Percentiles rank a stretch among this genome's conserved stretches.
These are phyloP conservation scores for Alternaria atra DNA, from an alignment of 2,329 filamentous ascomycete species.

Conservation along the genomic window DNA sequence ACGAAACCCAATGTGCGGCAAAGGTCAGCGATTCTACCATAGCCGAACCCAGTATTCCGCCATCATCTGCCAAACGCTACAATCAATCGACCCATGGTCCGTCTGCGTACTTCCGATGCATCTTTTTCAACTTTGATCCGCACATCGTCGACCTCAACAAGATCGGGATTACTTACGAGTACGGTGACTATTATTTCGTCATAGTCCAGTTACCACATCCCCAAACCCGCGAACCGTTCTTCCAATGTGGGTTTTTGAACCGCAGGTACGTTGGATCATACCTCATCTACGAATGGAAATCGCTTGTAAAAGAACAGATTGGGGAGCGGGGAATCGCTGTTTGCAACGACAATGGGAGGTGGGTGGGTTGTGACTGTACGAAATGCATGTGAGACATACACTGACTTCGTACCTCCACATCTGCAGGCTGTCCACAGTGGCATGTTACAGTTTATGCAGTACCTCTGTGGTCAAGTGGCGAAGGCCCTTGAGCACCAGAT, in stretches of 20 bases:
- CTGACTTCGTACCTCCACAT: background rate
- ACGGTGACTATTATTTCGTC: slow-evolving; percentile 1
- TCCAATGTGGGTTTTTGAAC: background rate
- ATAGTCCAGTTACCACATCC: background rate
- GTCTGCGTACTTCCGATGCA: background rate
- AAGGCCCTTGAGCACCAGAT: background rate
- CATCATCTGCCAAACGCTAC: background rate
- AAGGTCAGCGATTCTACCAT: background rate
- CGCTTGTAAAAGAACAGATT: background rate
- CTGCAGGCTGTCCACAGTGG: background rate
- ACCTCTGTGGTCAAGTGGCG: background rate
- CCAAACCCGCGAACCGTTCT: background rate
- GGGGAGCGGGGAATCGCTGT: background rate
- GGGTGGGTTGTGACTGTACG: background rate
- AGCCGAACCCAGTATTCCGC: background rate
- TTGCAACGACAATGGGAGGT: background rate
- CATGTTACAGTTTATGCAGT: slow-evolving; percentile 1
- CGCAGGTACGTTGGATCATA: background rate
- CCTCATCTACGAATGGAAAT: slow-evolving; percentile 1
- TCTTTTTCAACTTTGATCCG: background rate
- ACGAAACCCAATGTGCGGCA: background rate
- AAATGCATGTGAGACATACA: background rate
- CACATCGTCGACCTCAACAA: slow-evolving; percentile 4
- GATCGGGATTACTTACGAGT: slow-evolving; percentile 14
- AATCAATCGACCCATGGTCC: background rate